Percentiles rank a stretch among this genome's conserved stretches.
These are phyloP conservation scores for Tetrastigma voinierianum DNA, from an alignment of 164 flowering plant genomes.

Conservation along the genomic window DNA sequence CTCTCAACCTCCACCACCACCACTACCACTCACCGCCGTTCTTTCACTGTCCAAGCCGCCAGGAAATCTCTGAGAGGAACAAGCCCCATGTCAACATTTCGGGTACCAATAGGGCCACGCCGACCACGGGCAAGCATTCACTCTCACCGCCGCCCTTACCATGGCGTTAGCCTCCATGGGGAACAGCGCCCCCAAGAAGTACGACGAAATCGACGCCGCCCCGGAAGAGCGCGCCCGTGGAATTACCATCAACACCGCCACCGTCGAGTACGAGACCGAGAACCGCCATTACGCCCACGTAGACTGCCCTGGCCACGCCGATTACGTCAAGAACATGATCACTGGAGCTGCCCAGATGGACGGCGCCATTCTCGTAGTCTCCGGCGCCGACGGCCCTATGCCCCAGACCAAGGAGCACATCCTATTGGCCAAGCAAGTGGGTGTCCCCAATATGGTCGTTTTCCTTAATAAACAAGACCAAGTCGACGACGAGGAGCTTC, in stretches of 20 bases:
- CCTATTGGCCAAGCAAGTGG: constrained; percentile 62
- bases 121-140: constrained; percentile 75
- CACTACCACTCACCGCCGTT: constrained; percentile 16
- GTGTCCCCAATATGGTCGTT: constrained; percentile 64
- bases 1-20: constrained; percentile 10
- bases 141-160: constrained; percentile 67
- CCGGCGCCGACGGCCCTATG: constrained; percentile 76
- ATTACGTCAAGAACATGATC: constrained; percentile 73
- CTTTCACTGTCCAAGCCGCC: constrained; percentile 51
- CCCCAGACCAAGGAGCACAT: constrained; percentile 75
- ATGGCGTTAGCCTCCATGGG: constrained; percentile 62
- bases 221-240: constrained; percentile 67
- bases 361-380: constrained; percentile 65
- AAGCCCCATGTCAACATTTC: constrained; percentile 71
- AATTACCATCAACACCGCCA: constrained; percentile 63
- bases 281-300: constrained; percentile 68
- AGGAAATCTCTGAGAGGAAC: constrained; percentile 64
- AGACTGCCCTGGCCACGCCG: constrained; percentile 77
- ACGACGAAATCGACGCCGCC: constrained; percentile 72
- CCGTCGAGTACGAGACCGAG: constrained; percentile 68
- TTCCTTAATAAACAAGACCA: constrained; percentile 65
- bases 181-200: constrained; percentile 54
- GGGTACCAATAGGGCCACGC: constrained; percentile 72
- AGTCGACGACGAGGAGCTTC: constrained; percentile 64
- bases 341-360: constrained; percentile 83